Evolutionary conservation across 1,284 basidiomycete genomes (phyloP), one percentile per base, ranked within the genome.

Genomic region (Sporisorium iseilematis-ciliati): DNA sequence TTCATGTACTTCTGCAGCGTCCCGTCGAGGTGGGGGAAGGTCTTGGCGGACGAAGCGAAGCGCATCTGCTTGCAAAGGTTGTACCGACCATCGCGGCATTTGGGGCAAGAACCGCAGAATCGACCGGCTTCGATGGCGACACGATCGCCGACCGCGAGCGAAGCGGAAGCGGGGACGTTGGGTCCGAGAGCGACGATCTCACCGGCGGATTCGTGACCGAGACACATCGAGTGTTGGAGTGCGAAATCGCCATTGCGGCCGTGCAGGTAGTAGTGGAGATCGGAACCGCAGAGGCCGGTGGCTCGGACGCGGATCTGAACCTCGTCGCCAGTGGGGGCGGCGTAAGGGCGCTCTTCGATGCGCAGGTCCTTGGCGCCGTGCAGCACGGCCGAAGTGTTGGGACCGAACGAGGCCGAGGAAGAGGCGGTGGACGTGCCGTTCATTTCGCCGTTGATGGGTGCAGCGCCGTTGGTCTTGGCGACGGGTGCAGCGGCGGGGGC

Each of bases 91-190:
- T 88, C 88, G 66, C 86, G 86, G 72, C 86, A 87, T 49, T 81
- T 79, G 26, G 83, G 78, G 80, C 88, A 89, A 49, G 88, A 88
- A 65, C 90, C 90, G 88, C 95, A 97, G 88, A 91, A 91, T 82
- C 95, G 90, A 43, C 95, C 95, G 12, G 93, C 92, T 86, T 98
- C 95, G 83, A 97, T 92, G 18, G 95, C 95, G 55, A 98, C 94
- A 53, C 93, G 90, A 86, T 95, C 92, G 51, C 95, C 95, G 25
- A 92, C 89, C 25, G 89, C 87, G 71, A 97, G 61, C 18, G 48
- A 46, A 42, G 50, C 70, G 26, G 70, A 64, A 21, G 79, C 59
- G 21, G 85, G 89, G 88, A 64, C 92, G 90, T 48, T 89, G 89
- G 25, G 90, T 7, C 75, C 77, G n/a, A 78, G 38, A 6, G 92